Conservation (phyloP, 108 stramenopile genomes). For the Fragilaria crotonensis region DNA sequence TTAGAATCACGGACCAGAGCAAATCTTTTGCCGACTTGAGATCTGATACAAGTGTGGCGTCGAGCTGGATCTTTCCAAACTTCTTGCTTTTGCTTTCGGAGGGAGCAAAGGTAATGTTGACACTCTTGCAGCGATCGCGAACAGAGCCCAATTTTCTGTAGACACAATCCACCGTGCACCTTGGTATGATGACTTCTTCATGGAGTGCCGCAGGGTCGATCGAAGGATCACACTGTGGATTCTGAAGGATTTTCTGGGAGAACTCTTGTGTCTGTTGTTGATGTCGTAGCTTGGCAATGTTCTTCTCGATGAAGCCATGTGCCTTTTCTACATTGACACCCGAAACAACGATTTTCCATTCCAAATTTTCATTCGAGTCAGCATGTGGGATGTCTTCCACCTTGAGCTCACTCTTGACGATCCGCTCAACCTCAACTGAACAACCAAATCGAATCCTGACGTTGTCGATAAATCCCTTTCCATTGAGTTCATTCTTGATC, state of each 20-base stretch:
- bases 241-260: constrained; percentile 2
- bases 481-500: constrained; percentile 48
- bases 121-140: constrained; percentile 49
- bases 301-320: constrained; percentile 45
- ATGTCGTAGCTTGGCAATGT: constrained; percentile 24
- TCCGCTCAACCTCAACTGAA: too few relatives aligned
- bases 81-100: constrained; percentile 78
- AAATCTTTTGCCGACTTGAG: constrained; percentile 25
- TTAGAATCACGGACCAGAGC: constrained; percentile 44
- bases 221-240: background rate
- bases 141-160: constrained; percentile 44
- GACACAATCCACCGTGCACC: constrained; percentile 57
- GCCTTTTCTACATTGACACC: constrained; percentile 55
- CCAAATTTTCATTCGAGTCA: constrained; percentile 52
- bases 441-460: too few relatives aligned
- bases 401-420: constrained; percentile 23
- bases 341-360: constrained; percentile 70
- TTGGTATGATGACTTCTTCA: constrained; percentile 61
- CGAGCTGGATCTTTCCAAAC: constrained; percentile 54
- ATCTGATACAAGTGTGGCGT: constrained; percentile 42
- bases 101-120: constrained; percentile 52
- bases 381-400: too few relatives aligned
- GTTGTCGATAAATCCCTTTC: constrained; percentile 48
- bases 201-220: constrained; percentile 6
- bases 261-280: constrained; percentile 6